Conservation (phyloP, 2,329 filamentous ascomycete species). For the Aspergillus aculeatus region DNA sequence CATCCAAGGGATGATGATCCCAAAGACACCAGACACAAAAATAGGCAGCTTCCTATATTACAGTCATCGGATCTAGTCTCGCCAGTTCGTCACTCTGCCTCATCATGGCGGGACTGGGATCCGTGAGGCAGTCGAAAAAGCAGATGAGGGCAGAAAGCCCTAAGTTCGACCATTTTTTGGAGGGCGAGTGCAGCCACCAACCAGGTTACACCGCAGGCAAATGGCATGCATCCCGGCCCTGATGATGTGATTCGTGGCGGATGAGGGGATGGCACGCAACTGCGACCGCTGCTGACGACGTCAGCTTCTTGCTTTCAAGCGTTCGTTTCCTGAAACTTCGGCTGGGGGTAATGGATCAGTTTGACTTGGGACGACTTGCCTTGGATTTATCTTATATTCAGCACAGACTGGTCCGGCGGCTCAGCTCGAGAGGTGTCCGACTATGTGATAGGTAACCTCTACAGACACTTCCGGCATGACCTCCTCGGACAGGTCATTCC, state of each 20-base stretch:
- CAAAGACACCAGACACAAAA: background rate
- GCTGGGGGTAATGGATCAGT: background rate
- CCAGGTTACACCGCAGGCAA: background rate
- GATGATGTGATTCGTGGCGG: constrained; percentile 13
- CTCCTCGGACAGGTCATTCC: background rate
- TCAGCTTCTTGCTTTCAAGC: background rate
- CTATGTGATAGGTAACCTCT: background rate
- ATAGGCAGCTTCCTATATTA: background rate
- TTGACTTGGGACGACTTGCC: background rate
- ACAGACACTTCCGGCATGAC: background rate
- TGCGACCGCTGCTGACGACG: background rate
- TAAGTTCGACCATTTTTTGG: background rate
- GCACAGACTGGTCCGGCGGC: background rate
- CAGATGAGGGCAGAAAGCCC: background rate
- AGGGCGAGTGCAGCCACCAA: background rate
- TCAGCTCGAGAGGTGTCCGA: too few species aligned
- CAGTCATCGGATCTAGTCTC: background rate
- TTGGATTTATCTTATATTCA: background rate
- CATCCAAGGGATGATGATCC: background rate
- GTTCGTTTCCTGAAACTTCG: too few species aligned
- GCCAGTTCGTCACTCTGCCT: background rate
- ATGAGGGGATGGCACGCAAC: background rate
- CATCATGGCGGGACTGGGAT: background rate
- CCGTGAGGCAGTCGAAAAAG: background rate
- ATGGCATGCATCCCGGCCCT: background rate